A percentile compares a stretch with the other conserved stretches of the same genome.
phyloP scores from a whole-genome alignment of 345 rosid species.

The Gossypium anomalum region DNA sequence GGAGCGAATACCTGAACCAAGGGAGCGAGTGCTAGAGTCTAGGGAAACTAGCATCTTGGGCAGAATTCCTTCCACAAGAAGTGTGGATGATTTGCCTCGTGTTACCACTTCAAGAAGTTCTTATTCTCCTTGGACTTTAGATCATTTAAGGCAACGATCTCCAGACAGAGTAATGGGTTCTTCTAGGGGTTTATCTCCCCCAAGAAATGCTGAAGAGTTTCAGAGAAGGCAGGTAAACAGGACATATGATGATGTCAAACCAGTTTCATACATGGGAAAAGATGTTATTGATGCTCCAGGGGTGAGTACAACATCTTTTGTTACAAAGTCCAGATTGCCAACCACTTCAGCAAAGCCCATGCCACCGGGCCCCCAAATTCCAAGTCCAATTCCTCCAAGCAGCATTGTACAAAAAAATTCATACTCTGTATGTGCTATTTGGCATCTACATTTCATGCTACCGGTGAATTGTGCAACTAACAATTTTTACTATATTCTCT shows the following conservation, averaged over 20 bases:
- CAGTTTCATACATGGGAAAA: conserved; percentile 49
- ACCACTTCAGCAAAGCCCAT: conserved; percentile 48
- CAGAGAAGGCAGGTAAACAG: conserved; percentile 50
- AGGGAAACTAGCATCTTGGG: conserved; percentile 39
- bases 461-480: not conserved
- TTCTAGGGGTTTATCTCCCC: conserved; percentile 64
- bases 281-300: conserved; percentile 51
- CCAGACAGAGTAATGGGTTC: conserved; percentile 50
- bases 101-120: conserved; percentile 47
- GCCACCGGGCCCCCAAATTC: conserved; percentile 32
- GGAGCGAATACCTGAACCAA: conserved; percentile 31
- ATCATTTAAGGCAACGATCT: conserved; percentile 61
- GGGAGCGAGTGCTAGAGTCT: conserved; percentile 43
- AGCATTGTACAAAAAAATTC: conserved; percentile 43
- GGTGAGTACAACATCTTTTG: conserved; percentile 39
- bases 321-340: conserved; percentile 50
- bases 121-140: conserved; percentile 62
- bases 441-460: not conserved
- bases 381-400: conserved; percentile 45
- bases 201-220: conserved; percentile 41
- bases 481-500: not conserved
- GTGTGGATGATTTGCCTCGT: conserved; percentile 43
- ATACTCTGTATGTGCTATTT: conserved; percentile 45
- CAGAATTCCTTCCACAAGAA: conserved; percentile 51
- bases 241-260: conserved; percentile 53